phyloP scores from a whole-genome alignment of 352 stramenopile species.

The Pythium angustatum region DNA sequence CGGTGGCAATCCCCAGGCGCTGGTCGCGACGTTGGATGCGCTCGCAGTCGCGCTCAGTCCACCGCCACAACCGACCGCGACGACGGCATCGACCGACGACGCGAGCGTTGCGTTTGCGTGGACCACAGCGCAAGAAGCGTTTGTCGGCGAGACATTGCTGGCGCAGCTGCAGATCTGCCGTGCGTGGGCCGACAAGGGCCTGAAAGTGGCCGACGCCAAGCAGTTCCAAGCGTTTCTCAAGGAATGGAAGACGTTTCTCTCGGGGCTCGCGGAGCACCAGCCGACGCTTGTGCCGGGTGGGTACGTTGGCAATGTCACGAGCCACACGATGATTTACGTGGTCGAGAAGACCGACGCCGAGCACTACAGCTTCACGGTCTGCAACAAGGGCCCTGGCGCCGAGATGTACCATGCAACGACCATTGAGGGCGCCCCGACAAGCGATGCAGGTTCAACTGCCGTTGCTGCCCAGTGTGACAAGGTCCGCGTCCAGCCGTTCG shows the following conservation, averaged over 20 bases:
- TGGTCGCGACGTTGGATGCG: slow-evolving; percentile 49
- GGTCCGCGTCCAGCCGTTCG: slow-evolving; percentile 76
- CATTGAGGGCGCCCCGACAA: not conserved
- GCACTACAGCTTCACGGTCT: slow-evolving; percentile 82
- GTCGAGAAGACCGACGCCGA: slow-evolving; percentile 66
- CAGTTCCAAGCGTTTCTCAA: slow-evolving; percentile 66
- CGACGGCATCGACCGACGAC: not conserved
- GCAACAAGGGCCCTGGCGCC: slow-evolving; percentile 84
- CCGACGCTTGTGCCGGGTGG: slow-evolving; percentile 72
- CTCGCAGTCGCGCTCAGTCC: slow-evolving; percentile 39
- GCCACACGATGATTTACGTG: slow-evolving; percentile 83
- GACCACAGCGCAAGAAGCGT: slow-evolving; percentile 47
- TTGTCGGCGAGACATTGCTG: slow-evolving; percentile 48
- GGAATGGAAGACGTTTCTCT: slow-evolving; percentile 69
- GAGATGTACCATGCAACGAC: slow-evolving; percentile 80
- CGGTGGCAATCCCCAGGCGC: slow-evolving; percentile 65
- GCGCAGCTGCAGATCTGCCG: slow-evolving; percentile 56
- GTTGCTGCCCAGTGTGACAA: slow-evolving; percentile 44
- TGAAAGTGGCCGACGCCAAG: slow-evolving; percentile 59
- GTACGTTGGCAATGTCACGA: slow-evolving; percentile 70
- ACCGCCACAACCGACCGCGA: not conserved
- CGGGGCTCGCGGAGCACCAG: slow-evolving; percentile 39
- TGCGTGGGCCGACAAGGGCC: slow-evolving; percentile 55
- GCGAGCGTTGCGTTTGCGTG: slow-evolving; percentile 41
- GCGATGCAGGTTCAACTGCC: not conserved